Evolutionary conservation across 805 yeast species (phyloP).

Genomic region (Myxozyma kluyveri): DNA sequence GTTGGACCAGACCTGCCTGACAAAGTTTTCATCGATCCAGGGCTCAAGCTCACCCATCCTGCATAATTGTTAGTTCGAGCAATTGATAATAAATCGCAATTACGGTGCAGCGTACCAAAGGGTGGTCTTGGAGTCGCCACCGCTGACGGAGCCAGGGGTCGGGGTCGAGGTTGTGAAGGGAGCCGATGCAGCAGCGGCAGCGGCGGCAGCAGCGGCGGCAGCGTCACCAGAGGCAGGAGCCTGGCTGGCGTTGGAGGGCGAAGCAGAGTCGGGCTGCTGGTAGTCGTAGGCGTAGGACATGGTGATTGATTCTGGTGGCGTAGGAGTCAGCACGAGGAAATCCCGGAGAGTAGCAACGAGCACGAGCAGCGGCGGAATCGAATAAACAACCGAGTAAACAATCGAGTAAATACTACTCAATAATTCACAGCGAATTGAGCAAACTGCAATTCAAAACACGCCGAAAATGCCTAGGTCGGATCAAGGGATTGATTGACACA

Average conservation of each 20-base stretch:
- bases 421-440: neutral
- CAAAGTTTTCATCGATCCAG: slow-evolving; percentile 69
- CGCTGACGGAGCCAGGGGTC: slow-evolving; percentile 12
- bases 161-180: slow-evolving; percentile 23
- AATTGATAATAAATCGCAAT: neutral
- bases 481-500: too few species aligned
- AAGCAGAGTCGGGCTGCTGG: slow-evolving; percentile 26
- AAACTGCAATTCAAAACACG: too few species aligned
- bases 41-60: slow-evolving; percentile 84
- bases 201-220: slow-evolving; percentile 24
- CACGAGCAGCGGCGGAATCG: neutral
- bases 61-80: neutral
- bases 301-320: too few species aligned
- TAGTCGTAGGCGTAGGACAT: slow-evolving; percentile 32
- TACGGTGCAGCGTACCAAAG: slow-evolving; percentile 33
- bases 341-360: too few species aligned
- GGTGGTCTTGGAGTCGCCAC: slow-evolving; percentile 36
- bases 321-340: too few species aligned
- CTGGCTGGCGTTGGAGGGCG: slow-evolving; percentile 24
- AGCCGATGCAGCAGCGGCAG: slow-evolving; percentile 21
- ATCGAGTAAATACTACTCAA: neutral
- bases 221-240: slow-evolving; percentile 16
- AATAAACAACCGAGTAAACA: neutral
- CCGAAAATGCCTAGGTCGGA: too few species aligned
- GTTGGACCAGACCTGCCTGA: slow-evolving; percentile 66